Percentiles rank a stretch among this genome's conserved stretches.
Conservation (phyloP, 441 rosid species). For the Syzygium syzygioides region DNA sequence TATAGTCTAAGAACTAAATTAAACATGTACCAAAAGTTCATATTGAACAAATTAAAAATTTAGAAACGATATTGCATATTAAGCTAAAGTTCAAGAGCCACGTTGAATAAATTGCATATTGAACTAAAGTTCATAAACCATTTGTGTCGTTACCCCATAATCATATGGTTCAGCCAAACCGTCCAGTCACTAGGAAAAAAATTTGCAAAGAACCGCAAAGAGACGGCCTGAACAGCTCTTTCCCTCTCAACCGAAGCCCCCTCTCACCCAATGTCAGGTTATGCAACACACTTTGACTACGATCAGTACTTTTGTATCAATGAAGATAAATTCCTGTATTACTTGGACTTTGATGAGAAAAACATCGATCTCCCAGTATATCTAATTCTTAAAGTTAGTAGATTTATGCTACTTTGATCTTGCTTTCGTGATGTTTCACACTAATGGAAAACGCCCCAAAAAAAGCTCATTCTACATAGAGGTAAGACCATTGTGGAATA, state of each 20-base stretch:
- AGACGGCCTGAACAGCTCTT: not conserved
- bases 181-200: not conserved
- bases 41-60: too few species aligned
- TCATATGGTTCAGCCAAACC: not conserved
- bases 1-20: too few species aligned
- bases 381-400: not conserved
- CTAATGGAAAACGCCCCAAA: not conserved
- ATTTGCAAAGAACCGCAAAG: not conserved
- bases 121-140: too few species aligned
- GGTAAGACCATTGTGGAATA: not conserved
- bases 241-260: not conserved
- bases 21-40: too few species aligned
- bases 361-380: not conserved
- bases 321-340: not conserved
- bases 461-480: not conserved
- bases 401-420: not conserved
- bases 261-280: not conserved
- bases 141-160: not conserved
- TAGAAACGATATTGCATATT: too few species aligned
- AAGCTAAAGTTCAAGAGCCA: too few species aligned
- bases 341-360: not conserved
- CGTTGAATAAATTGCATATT: too few species aligned
- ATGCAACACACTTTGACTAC: not conserved
- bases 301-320: not conserved
- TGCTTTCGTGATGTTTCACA: not conserved